A percentile compares a stretch with the other conserved stretches of the same genome.
phyloP scores from a whole-genome alignment of 2,329 filamentous ascomycete species.

The Rasamsonia emersonii region DNA sequence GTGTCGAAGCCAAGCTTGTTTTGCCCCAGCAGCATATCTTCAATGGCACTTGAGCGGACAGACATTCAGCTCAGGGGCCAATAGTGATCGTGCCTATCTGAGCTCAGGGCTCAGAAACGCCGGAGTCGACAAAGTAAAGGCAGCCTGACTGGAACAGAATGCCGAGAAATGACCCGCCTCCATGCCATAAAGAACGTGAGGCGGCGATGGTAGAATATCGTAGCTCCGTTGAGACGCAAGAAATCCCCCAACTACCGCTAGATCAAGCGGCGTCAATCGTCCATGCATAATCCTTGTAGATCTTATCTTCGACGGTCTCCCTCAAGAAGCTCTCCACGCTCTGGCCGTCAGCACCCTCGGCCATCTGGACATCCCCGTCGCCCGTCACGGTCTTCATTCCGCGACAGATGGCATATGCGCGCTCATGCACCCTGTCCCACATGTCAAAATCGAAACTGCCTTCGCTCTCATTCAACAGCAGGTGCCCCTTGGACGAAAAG shows the following conservation, averaged over 20 bases:
- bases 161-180: no score
- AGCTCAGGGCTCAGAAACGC: no score
- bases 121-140: no score
- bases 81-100: no score
- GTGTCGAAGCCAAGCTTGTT: no score
- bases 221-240: no score
- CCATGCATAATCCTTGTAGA: slow-evolving; percentile 34
- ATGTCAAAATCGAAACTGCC: slow-evolving; percentile 66
- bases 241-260: no score
- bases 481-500: slow-evolving; percentile 64
- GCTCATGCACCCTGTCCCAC: slow-evolving; percentile 63
- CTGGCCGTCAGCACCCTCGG: slow-evolving; percentile 31
- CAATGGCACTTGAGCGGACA: no score
- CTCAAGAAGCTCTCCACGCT: slow-evolving; percentile 54
- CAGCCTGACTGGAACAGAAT: no score
- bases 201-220: background rate
- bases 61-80: no score
- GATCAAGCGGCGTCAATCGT: slow-evolving; percentile 28
- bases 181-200: no score
- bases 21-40: no score
- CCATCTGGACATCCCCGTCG: slow-evolving; percentile 36
- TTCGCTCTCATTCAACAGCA: slow-evolving; percentile 73
- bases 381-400: slow-evolving; percentile 28
- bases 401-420: slow-evolving; percentile 59
- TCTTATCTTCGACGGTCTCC: slow-evolving; percentile 51